Evolutionary conservation across 495 filamentous ascomycete species (phyloP).

Genomic region (Hypoxylon subgilvum): DNA sequence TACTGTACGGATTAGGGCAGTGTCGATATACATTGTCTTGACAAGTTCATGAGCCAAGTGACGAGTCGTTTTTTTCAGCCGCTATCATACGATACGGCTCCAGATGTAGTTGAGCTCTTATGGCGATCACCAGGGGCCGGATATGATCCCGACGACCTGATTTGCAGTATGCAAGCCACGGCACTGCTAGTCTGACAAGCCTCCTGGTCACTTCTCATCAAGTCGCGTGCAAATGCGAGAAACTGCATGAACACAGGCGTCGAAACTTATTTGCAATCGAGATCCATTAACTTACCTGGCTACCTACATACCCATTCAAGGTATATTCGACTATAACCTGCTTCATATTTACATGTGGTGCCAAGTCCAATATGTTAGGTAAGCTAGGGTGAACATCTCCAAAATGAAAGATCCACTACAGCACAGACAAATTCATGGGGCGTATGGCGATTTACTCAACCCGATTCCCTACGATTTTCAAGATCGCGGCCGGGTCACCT

Average conservation of each 20-base stretch:
- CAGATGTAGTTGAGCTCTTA: slow-evolving; percentile 21
- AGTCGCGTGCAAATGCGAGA: slow-evolving; percentile 10
- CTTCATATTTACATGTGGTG: neutral
- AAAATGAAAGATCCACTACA: neutral
- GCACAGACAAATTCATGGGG: neutral
- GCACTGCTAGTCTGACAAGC: slow-evolving; percentile 15
- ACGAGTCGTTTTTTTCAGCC: slow-evolving; percentile 30
- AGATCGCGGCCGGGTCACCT: neutral
- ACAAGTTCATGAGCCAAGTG: slow-evolving; percentile 20
- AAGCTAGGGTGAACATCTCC: neutral
- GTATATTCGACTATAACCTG: neutral
- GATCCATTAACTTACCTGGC: slow-evolving; percentile 1
- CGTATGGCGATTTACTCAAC: neutral
- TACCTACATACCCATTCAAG: no score
- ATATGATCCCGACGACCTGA: slow-evolving; percentile 22
- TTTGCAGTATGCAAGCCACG: slow-evolving; percentile 33
- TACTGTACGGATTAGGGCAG: slow-evolving; percentile 9
- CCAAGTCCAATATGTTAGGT: neutral
- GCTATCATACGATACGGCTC: slow-evolving; percentile 27
- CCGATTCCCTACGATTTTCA: neutral
- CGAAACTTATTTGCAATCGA: slow-evolving; percentile 8
- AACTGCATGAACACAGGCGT: neutral
- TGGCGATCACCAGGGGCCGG: slow-evolving; percentile 31
- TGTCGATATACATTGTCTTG: slow-evolving; percentile 1
- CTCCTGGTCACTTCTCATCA: slow-evolving; percentile 5